Evolutionary conservation across 805 yeast genomes (phyloP), one percentile per base, ranked within the genome.

Genomic region (Wickerhamiella qilinensis): DNA sequence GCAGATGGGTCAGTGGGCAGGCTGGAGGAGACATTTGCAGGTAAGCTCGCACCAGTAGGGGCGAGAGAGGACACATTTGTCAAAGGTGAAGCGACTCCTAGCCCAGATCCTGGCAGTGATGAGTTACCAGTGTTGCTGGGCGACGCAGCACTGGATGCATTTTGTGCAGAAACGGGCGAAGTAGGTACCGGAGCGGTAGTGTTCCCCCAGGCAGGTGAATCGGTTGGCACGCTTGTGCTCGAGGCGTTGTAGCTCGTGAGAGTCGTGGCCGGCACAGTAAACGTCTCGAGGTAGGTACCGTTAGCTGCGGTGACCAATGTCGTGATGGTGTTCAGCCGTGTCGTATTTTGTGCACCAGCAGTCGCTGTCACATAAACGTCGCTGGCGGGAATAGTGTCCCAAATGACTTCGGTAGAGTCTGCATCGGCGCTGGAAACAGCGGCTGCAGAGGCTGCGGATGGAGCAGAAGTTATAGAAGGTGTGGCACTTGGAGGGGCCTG

Each of bases 241-340:
- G n/a, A n/a, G n/a, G n/a, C n/a, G n/a, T n/a, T n/a, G n/a, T n/a
- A n/a, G n/a, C n/a, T n/a, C n/a, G n/a, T n/a, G n/a, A 30, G 16
- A 15, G 32, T 38, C 18, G 38, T 16, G 7, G 14, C 32, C n/a
- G 41, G 41, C 17, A 29, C 24, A n/a, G 33, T 29, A 12, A 22
- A 27, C 2, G 41, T 38, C 32, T 35, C 30, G 18, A 31, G 22
- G 21, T 18, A 34, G 14, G 41, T 38, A 8, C 20, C 20, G 32
- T 38, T 38, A 31, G 16, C 20, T 21, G 24, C 17, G 8, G 33
- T 31, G 33, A 31, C 5, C 20, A 20, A 7, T 5, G 8, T 5
- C 8, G 33, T 31, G 8, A 28, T 37, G 14, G 38, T 34, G n/a
- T 18, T 28, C 41, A 37, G 34, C 21, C 24, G 28, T 3, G 41